These are phyloP conservation scores for Ceratocystis variospora DNA, from an alignment of 2,329 filamentous ascomycete species.

Conservation along the genomic window DNA sequence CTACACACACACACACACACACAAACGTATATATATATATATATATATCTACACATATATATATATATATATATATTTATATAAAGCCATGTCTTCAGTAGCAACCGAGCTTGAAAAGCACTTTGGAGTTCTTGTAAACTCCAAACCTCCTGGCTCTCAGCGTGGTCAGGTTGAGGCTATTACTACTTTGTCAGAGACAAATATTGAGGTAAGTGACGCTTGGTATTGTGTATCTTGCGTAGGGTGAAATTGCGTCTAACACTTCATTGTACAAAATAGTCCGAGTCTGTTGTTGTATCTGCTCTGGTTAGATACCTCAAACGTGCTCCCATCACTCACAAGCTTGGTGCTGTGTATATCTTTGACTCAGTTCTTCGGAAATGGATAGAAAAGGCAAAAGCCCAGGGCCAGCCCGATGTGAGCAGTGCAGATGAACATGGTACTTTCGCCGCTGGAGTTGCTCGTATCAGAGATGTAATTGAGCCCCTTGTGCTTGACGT, in stretches of 20 bases:
- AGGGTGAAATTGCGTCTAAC: not conserved
- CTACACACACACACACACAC: not conserved
- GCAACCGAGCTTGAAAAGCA: conserved; percentile 83
- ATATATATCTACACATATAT: not conserved
- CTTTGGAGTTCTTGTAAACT: conserved; percentile 77
- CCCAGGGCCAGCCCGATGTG: conserved; percentile 67
- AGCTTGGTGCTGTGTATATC: conserved; percentile 97
- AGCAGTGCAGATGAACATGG: conserved; percentile 64
- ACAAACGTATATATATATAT: no score
- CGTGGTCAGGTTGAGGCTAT: conserved; percentile 81
- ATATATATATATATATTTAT: not conserved
- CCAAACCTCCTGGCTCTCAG: conserved; percentile 89
- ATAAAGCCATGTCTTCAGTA: conserved; percentile 54
- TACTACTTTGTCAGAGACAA: conserved; percentile 74
- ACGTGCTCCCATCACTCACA: conserved; percentile 86
- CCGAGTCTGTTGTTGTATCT: conserved; percentile 76
- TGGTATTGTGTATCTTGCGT: not conserved
- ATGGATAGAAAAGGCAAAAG: conserved; percentile 93
- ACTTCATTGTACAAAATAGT: conserved; percentile 39
- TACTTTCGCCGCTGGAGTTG: conserved; percentile 86
- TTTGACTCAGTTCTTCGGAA: conserved; percentile 99
- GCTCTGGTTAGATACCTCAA: conserved; percentile 64
- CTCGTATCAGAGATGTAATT: conserved; percentile 91
- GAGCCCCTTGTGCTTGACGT: conserved; percentile 93
- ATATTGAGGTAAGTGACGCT: conserved; percentile 59